Base-by-base conservation (phyloP, 2,329 filamentous ascomycete genomes). In the Xylaria sp. region DNA sequence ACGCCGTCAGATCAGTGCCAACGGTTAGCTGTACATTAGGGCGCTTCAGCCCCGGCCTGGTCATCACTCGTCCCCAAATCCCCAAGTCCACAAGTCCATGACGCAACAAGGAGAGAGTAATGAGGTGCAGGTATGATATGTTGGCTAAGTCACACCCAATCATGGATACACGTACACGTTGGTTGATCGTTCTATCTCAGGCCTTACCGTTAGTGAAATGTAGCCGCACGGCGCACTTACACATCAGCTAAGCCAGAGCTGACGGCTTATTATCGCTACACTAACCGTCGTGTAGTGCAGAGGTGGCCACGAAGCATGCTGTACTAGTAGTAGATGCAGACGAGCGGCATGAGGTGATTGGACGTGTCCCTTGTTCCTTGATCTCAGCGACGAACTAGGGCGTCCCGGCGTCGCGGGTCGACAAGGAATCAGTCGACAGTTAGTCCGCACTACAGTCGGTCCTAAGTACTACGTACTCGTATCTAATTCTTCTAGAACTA, bases 391-490 rank as follows among this genome's bases (percentile, higher is more conserved):
- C n/a, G 63, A 47, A 44, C 66, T 55, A 54, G 65, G 59, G 40
- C 27, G 62, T 68, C 35, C 68, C 68, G 37, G 29, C 23, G 35
- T 60, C 65, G 62, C 58, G 68, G 68, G 65, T 70, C 58, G 44
- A 65, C 61, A 48, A 59, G 65, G 61, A 37, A 65, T 23, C 35
- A 37, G 29, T 47, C 40, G 23, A 58, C 25, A 12, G 23, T 57
- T 42, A 58, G 54, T 29, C 9, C 23, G 51, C 12, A 42, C 21
- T 55, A 55, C 32, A 32, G 23, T 12, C 29, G 6, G 29, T 29
- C 32, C 6, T 35, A 40, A 16, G 23, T 42, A 58, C 35, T 32
- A 53, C 10, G 9, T 47, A 47, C 21, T 18, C 8, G 44, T 47
- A 23, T 47, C 5, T 23, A 47, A 6, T 47, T 47, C 10, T 51